Conservation (phyloP, 768 basidiomycete species). For the Trametes meyenii region DNA sequence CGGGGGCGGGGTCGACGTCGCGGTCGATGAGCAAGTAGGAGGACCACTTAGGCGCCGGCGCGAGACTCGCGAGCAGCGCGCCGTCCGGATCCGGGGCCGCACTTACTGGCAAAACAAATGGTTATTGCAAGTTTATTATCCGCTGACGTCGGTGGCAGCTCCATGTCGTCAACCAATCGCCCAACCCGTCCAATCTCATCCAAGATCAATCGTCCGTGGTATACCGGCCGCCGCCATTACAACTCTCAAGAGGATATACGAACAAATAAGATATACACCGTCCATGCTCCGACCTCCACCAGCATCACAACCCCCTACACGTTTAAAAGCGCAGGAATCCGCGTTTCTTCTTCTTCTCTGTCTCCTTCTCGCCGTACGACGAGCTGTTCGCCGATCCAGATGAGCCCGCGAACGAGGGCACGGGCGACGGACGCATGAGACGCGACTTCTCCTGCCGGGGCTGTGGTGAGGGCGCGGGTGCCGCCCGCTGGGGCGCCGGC, state of each 20-base stretch:
- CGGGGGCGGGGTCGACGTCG: slow-evolving; percentile 11
- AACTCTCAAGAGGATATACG: slow-evolving; percentile 14
- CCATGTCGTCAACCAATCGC: background rate
- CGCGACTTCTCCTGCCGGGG: slow-evolving; percentile 30
- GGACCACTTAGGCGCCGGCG: slow-evolving; percentile 18
- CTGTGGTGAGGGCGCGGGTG: slow-evolving; percentile 40
- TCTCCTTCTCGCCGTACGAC: slow-evolving; percentile 22
- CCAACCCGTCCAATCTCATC: background rate
- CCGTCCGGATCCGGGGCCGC: background rate
- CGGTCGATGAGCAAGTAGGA: slow-evolving; percentile 20
- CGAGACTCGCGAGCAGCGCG: slow-evolving; percentile 6
- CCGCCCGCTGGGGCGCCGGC: slow-evolving; percentile 51
- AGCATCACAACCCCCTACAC: background rate
- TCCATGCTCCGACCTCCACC: background rate
- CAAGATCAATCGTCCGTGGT: slow-evolving; percentile 10
- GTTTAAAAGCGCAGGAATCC: slow-evolving; percentile 65
- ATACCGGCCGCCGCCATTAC: slow-evolving; percentile 9
- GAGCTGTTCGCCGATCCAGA: slow-evolving; percentile 36
- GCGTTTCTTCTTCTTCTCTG: slow-evolving; percentile 80
- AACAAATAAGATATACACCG: slow-evolving; percentile 23
- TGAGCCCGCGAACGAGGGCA: slow-evolving; percentile 56
- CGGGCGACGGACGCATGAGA: slow-evolving; percentile 40
- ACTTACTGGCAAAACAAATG: background rate
- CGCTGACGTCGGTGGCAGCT: slow-evolving; percentile 21
- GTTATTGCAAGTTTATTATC: background rate